Base-by-base conservation (phyloP, 805 yeast genomes). In the Saccharomycopsis selenospora region DNA sequence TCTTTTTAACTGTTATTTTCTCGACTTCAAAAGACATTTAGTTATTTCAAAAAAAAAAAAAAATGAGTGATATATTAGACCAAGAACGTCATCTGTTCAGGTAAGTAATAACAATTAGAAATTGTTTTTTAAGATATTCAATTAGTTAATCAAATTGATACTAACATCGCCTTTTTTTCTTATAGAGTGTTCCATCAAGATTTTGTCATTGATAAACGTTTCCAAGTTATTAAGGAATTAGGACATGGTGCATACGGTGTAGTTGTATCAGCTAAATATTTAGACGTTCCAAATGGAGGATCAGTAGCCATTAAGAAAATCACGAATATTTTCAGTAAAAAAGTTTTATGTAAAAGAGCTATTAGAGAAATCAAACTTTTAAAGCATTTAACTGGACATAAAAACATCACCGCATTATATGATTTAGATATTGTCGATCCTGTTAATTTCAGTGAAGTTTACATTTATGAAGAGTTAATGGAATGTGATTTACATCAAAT, bases 231-330 rank as follows among this genome's bases (percentile, higher is more conserved):
- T 50, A 86, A 90, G 60, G 98, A 93, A 58, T 75, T 93, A 36
- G 99, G 99, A 3, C 97, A 93, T 59, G 99, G 99, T 10, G 98
- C 99, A 1, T 93, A 93, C 61, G 99, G 99, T 38, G 82, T 91
- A 3, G 99, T 93, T 4, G 91, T 97, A 61, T 85, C 95, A 1
- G 99, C 99, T 14, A 78, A 81, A 57, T 90, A 89, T 63, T 73
- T 79, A 3, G 85, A 79, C 47, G 71, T 78, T 1, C 76, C 76
- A 3, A 86, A 81, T 45, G 91, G 84, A 42, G 90, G 89, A 4
- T 76, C 81, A 10, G 96, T 93, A 26, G 99, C 99, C 22, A 89
- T 93, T 60, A 93, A 93, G 66, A 93, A 93, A 63, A 91, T 93
- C 57, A 91, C 98, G 45, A 93, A 90, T 67, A 85, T 93, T 47